Evolutionary conservation across 1,284 basidiomycete genomes (phyloP).

Genomic region (Microbotryum scabiosae): DNA sequence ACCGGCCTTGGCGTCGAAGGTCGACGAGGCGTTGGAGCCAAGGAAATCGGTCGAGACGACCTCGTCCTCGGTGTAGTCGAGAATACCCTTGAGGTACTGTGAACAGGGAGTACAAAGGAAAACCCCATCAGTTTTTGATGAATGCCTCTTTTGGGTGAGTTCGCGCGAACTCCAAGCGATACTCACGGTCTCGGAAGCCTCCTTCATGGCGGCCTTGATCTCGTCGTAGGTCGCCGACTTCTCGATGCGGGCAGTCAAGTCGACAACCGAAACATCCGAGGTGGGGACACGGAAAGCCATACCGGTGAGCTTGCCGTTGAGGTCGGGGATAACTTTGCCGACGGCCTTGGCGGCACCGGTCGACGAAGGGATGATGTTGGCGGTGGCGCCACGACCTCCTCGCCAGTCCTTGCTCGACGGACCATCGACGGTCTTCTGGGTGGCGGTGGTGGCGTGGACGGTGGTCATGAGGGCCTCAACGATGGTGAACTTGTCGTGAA

Average conservation of each 20-base stretch:
- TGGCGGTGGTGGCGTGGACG: slow-evolving; percentile 76
- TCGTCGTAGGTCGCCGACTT: slow-evolving; percentile 78
- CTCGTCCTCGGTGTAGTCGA: slow-evolving; percentile 77
- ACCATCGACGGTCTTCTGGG: slow-evolving; percentile 98
- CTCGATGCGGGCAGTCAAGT: slow-evolving; percentile 89
- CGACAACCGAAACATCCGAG: slow-evolving; percentile 94
- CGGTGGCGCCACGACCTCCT: slow-evolving; percentile 90
- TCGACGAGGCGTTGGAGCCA: slow-evolving; percentile 51
- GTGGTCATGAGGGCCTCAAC: slow-evolving; percentile 98
- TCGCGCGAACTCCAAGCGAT: not conserved
- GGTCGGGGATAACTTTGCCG: slow-evolving; percentile 93
- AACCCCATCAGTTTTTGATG: not conserved
- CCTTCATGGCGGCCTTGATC: slow-evolving; percentile 82
- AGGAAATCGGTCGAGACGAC: slow-evolving; percentile 94
- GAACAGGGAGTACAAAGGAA: not conserved
- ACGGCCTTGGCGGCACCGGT: slow-evolving; percentile 96
- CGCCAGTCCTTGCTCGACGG: slow-evolving; percentile 81
- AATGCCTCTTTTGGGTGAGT: not conserved
- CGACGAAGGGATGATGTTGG: slow-evolving; percentile 99
- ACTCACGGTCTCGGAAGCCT: slow-evolving; percentile 58
- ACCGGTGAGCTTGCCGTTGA: slow-evolving; percentile 97
- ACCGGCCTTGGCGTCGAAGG: slow-evolving; percentile 76
- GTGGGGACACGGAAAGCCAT: slow-evolving; percentile 98
- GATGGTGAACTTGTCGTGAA: slow-evolving; percentile 94
- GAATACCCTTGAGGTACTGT: slow-evolving; percentile 31